Base-by-base conservation (phyloP, 495 filamentous ascomycete genomes). In the Stereocaulon alpinum region DNA sequence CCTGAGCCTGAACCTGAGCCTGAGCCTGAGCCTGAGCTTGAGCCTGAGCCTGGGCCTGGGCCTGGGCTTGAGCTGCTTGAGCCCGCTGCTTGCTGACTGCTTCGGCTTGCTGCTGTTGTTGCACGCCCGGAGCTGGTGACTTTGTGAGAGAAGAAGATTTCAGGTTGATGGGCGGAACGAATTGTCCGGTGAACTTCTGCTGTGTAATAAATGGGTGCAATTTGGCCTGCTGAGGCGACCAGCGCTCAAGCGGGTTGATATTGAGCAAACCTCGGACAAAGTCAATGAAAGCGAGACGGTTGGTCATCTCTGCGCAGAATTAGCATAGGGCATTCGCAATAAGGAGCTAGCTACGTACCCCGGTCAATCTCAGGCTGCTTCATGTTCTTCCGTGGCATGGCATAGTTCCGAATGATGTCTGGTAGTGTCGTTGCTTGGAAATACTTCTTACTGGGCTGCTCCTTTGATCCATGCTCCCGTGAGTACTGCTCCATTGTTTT, bases 361-460 rank as follows among this genome's bases (percentile, higher is more conserved):
- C 93, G 77, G 58, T 99, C 94, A 61, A 97, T 84, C 71, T 99
- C 94, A 62, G 83, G 84, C 63, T 86, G 94, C 75, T 99, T 99
- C 94, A 99, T 99, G 63, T 96, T 95, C 74, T 99, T 99, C 68
- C 94, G 77, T 32, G 94, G 94, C 91, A 99, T 95, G 40, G 93
- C 84, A 69, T 99, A 99, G 62, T 86, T 88, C 67, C 93, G 86
- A 71, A 99, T 96, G 63, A 99, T 97, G 59, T 97, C 94, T 17
- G 94, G 91, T 52, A 99, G 71, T 3, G 91, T 95, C 34, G 82
- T 96, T 3, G 91, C 89, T 64, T 87, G 84, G 75, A 99, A 99
- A 71, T 99, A 99, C 72, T 96, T 97, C 80, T 99, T 99, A 80
- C 94, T 97, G 44, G 94, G 94, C 71, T 96, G 93, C 70, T 99